Conservation (phyloP, 1,284 basidiomycete species). For the Tilletia caries region DNA sequence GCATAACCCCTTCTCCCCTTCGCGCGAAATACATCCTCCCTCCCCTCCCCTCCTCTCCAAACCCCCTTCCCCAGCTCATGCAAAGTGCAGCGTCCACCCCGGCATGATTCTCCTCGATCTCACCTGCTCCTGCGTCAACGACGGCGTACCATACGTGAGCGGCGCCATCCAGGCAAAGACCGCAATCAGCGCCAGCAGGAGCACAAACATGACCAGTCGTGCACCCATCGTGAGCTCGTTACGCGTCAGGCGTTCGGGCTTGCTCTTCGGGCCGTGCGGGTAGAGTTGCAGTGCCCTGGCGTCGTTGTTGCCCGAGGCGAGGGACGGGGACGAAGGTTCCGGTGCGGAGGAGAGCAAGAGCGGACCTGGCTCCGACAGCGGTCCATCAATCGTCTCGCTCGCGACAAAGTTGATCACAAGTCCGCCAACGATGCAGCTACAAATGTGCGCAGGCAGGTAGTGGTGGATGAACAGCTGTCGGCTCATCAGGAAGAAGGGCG, state of each 20-base stretch:
- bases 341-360: conserved; percentile 22
- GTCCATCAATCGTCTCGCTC: conserved; percentile 74
- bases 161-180: conserved; percentile 43
- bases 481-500: conserved; percentile 96
- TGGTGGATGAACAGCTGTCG: conserved; percentile 90
- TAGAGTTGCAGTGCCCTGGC: neutral
- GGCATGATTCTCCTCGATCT: conserved; percentile 29
- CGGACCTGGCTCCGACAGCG: conserved; percentile 69
- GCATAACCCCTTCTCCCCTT: too few species aligned
- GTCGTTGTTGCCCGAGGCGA: neutral
- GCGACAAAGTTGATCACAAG: conserved; percentile 81
- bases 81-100: conserved; percentile 44
- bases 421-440: conserved; percentile 85
- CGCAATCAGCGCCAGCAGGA: conserved; percentile 24
- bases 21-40: too few species aligned
- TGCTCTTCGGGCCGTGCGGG: conserved; percentile 4
- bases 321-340: conserved; percentile 21
- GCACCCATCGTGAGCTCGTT: neutral
- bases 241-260: neutral
- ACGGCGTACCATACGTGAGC: conserved; percentile 43
- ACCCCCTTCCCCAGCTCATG: neutral
- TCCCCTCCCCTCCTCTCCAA: too few species aligned
- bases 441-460: conserved; percentile 79
- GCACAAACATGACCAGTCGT: conserved; percentile 15
- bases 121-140: conserved; percentile 30